These are phyloP conservation scores for Leishmania mexicana DNA, from an alignment of 208 protist species.

Conservation along the genomic window DNA sequence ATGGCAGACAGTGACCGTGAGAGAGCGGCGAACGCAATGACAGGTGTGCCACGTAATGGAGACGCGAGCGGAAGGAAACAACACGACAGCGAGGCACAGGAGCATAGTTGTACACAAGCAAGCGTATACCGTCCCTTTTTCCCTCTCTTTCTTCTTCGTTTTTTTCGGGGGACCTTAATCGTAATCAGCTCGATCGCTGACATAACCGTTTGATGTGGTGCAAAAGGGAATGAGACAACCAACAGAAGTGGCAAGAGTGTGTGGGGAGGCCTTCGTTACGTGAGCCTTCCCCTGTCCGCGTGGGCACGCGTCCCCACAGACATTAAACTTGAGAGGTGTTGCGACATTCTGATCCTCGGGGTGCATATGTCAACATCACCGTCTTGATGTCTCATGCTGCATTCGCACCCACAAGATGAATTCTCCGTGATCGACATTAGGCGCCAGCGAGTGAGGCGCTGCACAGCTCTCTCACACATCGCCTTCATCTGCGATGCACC, in stretches of 20 bases:
- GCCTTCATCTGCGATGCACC: not conserved
- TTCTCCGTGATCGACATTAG: not conserved
- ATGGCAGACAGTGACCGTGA: not conserved
- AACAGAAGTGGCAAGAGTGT: not conserved
- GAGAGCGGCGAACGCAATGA: not conserved
- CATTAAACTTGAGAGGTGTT: not conserved
- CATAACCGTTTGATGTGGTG: not conserved
- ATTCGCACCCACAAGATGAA: not conserved
- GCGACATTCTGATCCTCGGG: not conserved
- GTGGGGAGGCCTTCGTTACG: not conserved
- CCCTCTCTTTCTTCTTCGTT: not conserved
- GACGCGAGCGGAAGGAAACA: not conserved
- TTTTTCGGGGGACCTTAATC: not conserved
- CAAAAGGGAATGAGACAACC: not conserved
- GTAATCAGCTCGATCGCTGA: conserved; percentile 2
- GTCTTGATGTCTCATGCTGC: not conserved
- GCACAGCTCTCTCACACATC: not conserved
- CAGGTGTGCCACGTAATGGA: not conserved
- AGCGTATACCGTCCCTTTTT: not conserved
- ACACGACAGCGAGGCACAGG: not conserved
- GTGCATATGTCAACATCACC: not conserved
- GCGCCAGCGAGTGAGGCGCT: not conserved
- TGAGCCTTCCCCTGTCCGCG: not conserved
- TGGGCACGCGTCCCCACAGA: not conserved
- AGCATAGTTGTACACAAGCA: not conserved